Evolutionary conservation across 2,329 filamentous ascomycete genomes (phyloP), one percentile per base, ranked within the genome.

Genomic region (Colletotrichum paranaense): DNA sequence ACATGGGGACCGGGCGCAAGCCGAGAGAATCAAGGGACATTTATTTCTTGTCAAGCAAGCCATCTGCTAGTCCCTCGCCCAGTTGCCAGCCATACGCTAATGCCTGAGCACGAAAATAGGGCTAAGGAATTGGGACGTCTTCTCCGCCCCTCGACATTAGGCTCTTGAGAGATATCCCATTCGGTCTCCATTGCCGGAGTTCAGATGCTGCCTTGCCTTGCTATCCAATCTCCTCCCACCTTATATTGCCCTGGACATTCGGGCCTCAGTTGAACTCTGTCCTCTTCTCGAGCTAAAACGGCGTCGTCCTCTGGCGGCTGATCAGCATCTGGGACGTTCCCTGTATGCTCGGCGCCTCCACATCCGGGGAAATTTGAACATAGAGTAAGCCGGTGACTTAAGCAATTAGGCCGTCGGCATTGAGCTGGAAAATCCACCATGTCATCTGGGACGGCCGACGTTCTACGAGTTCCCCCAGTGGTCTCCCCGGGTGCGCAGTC

Each of bases 1-100:
- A 35, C 24, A 57, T 56, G 56, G 67, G 49, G 60, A 52, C 60
- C 56, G 19, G 67, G 67, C 71, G 71, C 71, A 35, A 70, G 71
- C 56, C 67, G 67, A 66, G 26, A 14, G 19, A 62, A 62, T 62
- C 28, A 59, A 70, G 60, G 57, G 32, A 62, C 16, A 49, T 16
- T 38, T 12, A 38, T n/a, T 63, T n/a, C 46, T 12, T 49, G 14
- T 63, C 5, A 5, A 6, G 8, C 16, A 30, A 5, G 16, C 42
- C 7, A 8, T 28, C 6, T 46, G 24, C 49, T 28, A 3, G 1
- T 19, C 24, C 30, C 3, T 24, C 58, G n/a, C 14, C 22, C 12
- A 28, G 7, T 4, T n/a, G 24, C 52, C 24, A 24, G 58, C 32
- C 9, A 46, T 16, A 35, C 24, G 14, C 35, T n/a, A 9, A 2